Evolutionary conservation across 2,329 filamentous ascomycete species (phyloP).

Genomic region (Cryphonectria radicalis): DNA sequence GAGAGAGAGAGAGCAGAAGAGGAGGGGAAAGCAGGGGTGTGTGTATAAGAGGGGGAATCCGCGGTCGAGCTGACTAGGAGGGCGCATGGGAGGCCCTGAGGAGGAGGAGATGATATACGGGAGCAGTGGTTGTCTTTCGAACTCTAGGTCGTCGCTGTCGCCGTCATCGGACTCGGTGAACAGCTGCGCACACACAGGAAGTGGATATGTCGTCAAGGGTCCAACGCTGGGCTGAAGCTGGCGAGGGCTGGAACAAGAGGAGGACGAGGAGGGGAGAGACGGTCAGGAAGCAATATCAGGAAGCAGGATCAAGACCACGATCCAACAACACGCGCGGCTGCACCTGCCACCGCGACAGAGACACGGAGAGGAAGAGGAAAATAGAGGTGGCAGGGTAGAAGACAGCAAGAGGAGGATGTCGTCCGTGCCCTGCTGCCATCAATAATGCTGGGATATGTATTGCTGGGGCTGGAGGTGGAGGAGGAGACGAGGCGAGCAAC

Average conservation of each 20-base stretch:
- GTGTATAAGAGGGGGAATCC: background rate
- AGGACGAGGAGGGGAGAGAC: background rate
- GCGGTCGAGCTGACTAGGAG: background rate
- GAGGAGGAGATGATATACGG: background rate
- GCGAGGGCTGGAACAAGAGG: background rate
- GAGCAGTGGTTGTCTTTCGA: background rate
- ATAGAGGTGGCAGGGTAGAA: background rate
- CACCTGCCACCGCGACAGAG: background rate
- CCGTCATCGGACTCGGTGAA: constrained; percentile 18
- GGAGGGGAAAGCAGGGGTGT: background rate
- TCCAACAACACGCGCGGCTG: background rate
- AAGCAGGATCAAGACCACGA: constrained; percentile 2
- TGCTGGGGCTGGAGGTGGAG: background rate
- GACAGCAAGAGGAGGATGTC: background rate
- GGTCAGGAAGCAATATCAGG: constrained; percentile 12
- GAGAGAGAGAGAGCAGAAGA: constrained; percentile 1
- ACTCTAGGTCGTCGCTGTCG: background rate
- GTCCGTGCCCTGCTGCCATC: constrained; percentile 9
- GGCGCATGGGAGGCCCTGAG: constrained; percentile 4
- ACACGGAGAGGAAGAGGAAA: background rate
- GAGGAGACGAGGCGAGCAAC: constrained; percentile 1
- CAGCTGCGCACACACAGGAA: background rate
- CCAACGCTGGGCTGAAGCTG: background rate
- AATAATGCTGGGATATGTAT: background rate
- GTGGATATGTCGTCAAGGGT: background rate